Percentiles rank a stretch among this genome's conserved stretches.
Evolutionary conservation across 2,329 filamentous ascomycete species (phyloP).

Genomic region (Neophaeococcomyces aloes): DNA sequence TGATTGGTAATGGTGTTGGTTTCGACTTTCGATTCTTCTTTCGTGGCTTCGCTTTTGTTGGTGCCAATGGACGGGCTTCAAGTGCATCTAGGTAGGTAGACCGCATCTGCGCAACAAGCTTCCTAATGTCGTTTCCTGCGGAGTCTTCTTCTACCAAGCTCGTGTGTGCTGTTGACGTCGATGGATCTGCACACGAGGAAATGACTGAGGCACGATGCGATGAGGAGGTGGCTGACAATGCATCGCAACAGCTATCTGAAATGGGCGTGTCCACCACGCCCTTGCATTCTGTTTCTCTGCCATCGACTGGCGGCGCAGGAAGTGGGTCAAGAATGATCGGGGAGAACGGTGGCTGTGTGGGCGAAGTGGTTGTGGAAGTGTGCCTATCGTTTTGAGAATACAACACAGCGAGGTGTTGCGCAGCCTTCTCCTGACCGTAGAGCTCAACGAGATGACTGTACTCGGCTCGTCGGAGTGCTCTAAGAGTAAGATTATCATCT

Average conservation of each 20-base stretch:
- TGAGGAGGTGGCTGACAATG: constrained; percentile 18
- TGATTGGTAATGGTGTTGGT: constrained; percentile 8
- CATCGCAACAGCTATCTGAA: constrained; percentile 11
- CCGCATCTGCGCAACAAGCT: constrained; percentile 21
- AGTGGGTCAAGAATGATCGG: constrained; percentile 9
- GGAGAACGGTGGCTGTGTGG: constrained; percentile 2
- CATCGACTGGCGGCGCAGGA: constrained; percentile 5
- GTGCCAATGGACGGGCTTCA: constrained; percentile 14
- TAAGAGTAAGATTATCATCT: constrained; percentile 15
- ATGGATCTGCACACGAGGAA: constrained; percentile 17
- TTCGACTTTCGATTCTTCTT: constrained; percentile 17
- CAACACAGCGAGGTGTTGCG: constrained; percentile 8
- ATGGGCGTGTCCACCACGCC: background rate
- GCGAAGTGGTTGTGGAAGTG: background rate
- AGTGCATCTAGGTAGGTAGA: constrained; percentile 20
- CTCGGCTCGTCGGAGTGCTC: constrained; percentile 22
- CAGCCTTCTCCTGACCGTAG: constrained; percentile 14
- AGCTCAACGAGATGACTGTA: constrained; percentile 18
- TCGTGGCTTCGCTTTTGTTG: constrained; percentile 11
- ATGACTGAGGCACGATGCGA: constrained; percentile 13
- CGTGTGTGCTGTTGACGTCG: constrained; percentile 17
- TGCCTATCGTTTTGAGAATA: background rate
- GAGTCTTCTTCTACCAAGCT: constrained; percentile 17
- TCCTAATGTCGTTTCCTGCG: constrained; percentile 20
- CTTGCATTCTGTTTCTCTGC: background rate